Conservation (phyloP, 768 basidiomycete species). For the Chiua virens region DNA sequence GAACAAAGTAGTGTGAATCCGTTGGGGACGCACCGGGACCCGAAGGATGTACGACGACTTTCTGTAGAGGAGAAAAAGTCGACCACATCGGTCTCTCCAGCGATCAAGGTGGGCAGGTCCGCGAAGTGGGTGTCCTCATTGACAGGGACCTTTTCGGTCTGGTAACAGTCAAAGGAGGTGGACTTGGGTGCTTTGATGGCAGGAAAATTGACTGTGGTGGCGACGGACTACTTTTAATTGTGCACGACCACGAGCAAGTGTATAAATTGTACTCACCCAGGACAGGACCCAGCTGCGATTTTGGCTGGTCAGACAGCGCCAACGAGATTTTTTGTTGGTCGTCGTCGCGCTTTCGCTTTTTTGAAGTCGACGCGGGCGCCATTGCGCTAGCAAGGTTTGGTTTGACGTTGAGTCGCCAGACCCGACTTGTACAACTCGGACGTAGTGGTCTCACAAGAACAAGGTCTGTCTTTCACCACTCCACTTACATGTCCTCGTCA, state of each 20-base stretch:
- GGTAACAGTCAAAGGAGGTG: constrained; percentile 65
- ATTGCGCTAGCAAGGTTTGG: constrained; percentile 13
- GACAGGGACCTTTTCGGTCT: constrained; percentile 31
- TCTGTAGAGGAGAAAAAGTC: constrained; percentile 76
- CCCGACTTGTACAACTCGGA: background rate
- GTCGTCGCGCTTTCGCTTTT: constrained; percentile 51
- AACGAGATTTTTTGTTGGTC: constrained; percentile 38
- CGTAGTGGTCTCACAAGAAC: constrained; percentile 7
- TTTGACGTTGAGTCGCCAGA: constrained; percentile 8
- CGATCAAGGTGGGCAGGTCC: constrained; percentile 47
- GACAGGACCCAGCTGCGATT: constrained; percentile 46
- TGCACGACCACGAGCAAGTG: constrained; percentile 29
- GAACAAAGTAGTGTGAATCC: constrained; percentile 1
- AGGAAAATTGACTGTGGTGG: constrained; percentile 59
- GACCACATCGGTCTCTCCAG: constrained; percentile 80
- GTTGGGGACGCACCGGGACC: constrained; percentile 61
- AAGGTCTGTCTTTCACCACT: constrained; percentile 20
- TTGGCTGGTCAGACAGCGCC: constrained; percentile 35
- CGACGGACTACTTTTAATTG: constrained; percentile 8
- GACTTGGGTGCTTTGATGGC: constrained; percentile 55
- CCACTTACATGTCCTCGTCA: constrained; percentile 1
- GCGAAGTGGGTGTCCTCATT: constrained; percentile 33
- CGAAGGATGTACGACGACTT: constrained; percentile 47
- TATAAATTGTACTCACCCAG: constrained; percentile 44
- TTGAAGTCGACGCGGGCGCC: constrained; percentile 29